Evolutionary conservation across 2,329 filamentous ascomycete species (phyloP).

Genomic region (Fusarium multiceps): DNA sequence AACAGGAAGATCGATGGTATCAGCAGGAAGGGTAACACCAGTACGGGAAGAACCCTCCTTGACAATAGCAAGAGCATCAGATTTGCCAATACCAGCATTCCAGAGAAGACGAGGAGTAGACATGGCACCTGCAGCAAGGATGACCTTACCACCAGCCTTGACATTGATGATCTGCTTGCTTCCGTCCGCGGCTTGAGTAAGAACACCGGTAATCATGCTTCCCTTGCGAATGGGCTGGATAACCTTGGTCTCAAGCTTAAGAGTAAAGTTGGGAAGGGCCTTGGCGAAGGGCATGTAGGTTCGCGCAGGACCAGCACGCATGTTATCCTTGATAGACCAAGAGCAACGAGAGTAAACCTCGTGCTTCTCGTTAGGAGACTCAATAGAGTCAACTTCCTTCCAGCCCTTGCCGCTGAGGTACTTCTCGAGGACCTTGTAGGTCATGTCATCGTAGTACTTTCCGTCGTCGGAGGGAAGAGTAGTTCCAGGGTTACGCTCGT

Average conservation of each 20-base stretch:
- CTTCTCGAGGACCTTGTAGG: conserved; percentile 69
- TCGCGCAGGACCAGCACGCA: conserved; percentile 75
- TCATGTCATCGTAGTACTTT: conserved; percentile 72
- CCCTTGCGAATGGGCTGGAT: conserved; percentile 71
- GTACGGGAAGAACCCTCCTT: conserved; percentile 52
- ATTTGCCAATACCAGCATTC: conserved; percentile 69
- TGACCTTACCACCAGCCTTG: conserved; percentile 56
- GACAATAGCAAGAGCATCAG: conserved; percentile 66
- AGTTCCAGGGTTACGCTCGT: conserved; percentile 65
- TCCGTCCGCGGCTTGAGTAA: conserved; percentile 67
- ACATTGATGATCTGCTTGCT: conserved; percentile 46
- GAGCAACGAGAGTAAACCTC: conserved; percentile 72
- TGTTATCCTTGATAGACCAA: conserved; percentile 74
- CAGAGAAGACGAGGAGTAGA: conserved; percentile 45
- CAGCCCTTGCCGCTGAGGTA: conserved; percentile 71
- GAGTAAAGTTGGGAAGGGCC: conserved; percentile 70
- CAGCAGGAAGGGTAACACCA: conserved; percentile 62
- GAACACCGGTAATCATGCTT: conserved; percentile 70
- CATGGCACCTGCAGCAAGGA: conserved; percentile 71
- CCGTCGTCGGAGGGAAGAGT: conserved; percentile 74
- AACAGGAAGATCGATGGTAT: conserved; percentile 68
- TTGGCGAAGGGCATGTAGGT: conserved; percentile 75
- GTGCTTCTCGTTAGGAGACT: conserved; percentile 72
- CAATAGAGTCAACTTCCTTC: conserved; percentile 72
- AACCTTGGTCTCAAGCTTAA: conserved; percentile 74